Evolutionary conservation across 2,329 filamentous ascomycete species (phyloP).

Genomic region (Aurifilum marmelostoma): DNA sequence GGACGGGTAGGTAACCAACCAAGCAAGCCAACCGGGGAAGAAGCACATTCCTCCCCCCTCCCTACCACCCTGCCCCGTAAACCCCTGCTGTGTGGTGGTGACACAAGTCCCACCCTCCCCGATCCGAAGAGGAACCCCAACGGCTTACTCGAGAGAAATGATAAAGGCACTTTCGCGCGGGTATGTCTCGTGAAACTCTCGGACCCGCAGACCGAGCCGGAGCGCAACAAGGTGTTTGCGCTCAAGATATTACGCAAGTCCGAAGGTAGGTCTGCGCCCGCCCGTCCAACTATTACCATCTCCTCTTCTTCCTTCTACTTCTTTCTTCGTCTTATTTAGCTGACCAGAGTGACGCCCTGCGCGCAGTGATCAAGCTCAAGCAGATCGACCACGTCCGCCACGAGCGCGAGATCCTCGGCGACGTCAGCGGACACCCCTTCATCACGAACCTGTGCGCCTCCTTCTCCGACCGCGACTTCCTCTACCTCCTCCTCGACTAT

Average conservation of each 20-base stretch:
- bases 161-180: slow-evolving; percentile 74
- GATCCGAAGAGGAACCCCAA: slow-evolving; percentile 8
- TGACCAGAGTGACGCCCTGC: slow-evolving; percentile 5
- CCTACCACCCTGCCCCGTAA: background rate
- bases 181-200: slow-evolving; percentile 76
- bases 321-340: background rate
- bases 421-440: slow-evolving; percentile 80
- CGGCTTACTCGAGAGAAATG: slow-evolving; percentile 19
- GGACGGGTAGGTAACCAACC: slow-evolving; percentile 63
- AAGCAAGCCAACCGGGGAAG: background rate
- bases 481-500: slow-evolving; percentile 85
- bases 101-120: no score
- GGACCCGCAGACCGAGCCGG: slow-evolving; percentile 49
- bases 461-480: slow-evolving; percentile 76
- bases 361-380: slow-evolving; percentile 74
- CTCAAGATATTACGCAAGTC: slow-evolving; percentile 78
- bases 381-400: slow-evolving; percentile 86
- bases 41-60: background rate
- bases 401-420: slow-evolving; percentile 76
- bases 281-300: no score
- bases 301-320: no score
- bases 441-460: slow-evolving; percentile 79
- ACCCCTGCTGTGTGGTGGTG: no score
- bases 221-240: slow-evolving; percentile 72
- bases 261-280: slow-evolving; percentile 43